Evolutionary conservation across 2,329 filamentous ascomycete species (phyloP), one percentile per base, ranked within the genome.

Genomic region (Rosellinia necatrix): DNA sequence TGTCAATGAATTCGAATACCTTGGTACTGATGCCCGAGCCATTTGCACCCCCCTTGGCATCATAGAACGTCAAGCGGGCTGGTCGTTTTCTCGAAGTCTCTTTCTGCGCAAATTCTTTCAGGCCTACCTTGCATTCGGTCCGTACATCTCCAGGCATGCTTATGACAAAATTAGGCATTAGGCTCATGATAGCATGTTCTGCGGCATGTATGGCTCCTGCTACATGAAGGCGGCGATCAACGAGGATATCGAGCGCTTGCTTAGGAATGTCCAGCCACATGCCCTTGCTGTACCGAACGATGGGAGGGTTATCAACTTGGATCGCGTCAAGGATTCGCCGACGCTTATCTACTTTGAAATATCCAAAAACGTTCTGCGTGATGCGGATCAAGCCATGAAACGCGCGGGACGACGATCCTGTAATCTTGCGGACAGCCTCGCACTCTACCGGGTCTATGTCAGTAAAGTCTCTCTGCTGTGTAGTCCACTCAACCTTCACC

Each of bases 181-280:
- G 79, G 34, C 85, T 89, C 60, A 97, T 82, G 21, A 97, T 79
- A 0, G 92, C 92, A 71, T 99, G 94, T 74, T 97, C 92, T 2
- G 94, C 93, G 0, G 93, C 93, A 69, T 97, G 94, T 55, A 99
- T 97, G 0, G 90, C 91, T 0, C 88, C 94, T 0, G 91, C 93
- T 8, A 93, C 81, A 70, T 97, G 91, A 27, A 97, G 78, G 0
- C 86, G 79, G 6, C 87, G 80, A 0, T 81, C 81, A 35, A 87
- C 82, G 1, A 99, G 81, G 37, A 97, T 92, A 12, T 91, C 85
- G 5, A 97, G 82, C 0, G 92, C 92, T 1, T 72, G 73, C 59
- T 86, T 87, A 0, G 94, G 93, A 2, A 99, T 86, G 70, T 97
- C 93, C 12, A 97, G 82, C 94, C 94, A 99, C 85, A 97, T 90